Percentiles rank a stretch among this genome's conserved stretches.
Conservation (phyloP, 768 basidiomycete genomes). For the Boletus sp. region DNA sequence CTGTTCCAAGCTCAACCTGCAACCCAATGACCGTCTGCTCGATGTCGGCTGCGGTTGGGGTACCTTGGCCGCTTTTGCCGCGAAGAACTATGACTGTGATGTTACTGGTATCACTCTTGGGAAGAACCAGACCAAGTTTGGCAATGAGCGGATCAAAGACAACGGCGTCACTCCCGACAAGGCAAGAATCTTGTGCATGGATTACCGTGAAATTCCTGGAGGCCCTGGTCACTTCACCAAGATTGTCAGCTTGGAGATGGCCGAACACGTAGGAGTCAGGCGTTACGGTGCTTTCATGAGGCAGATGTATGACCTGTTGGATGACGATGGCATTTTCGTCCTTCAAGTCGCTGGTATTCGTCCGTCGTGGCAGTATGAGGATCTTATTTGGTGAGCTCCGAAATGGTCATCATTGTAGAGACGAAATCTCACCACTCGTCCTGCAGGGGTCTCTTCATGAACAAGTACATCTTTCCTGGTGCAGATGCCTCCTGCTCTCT, state of each 20-base stretch:
- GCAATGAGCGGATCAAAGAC: constrained; percentile 78
- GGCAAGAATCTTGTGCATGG: constrained; percentile 89
- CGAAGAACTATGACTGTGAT: constrained; percentile 96
- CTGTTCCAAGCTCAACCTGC: constrained; percentile 89
- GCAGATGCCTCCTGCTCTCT: constrained; percentile 96
- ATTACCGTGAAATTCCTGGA: constrained; percentile 88
- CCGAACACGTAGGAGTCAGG: constrained; percentile 97
- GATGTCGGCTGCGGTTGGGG: constrained; percentile 97
- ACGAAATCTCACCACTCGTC: neutral
- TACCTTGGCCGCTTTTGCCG: constrained; percentile 89
- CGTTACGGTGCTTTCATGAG: constrained; percentile 86
- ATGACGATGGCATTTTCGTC: constrained; percentile 92
- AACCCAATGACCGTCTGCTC: constrained; percentile 80
- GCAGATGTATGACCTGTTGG: constrained; percentile 90
- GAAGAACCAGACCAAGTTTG: constrained; percentile 89
- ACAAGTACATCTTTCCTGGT: constrained; percentile 98
- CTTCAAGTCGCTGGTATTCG: constrained; percentile 97
- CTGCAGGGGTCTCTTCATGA: constrained; percentile 90
- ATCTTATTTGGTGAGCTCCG: constrained; percentile 78
- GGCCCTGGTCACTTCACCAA: constrained; percentile 79
- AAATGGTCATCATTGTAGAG: too few relatives aligned
- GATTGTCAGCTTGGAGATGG: constrained; percentile 97
- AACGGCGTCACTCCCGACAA: constrained; percentile 73
- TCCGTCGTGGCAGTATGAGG: constrained; percentile 97
- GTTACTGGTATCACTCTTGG: constrained; percentile 94